Evolutionary conservation across 352 stramenopile genomes (phyloP).

Genomic region (Phytophthora constricta): DNA sequence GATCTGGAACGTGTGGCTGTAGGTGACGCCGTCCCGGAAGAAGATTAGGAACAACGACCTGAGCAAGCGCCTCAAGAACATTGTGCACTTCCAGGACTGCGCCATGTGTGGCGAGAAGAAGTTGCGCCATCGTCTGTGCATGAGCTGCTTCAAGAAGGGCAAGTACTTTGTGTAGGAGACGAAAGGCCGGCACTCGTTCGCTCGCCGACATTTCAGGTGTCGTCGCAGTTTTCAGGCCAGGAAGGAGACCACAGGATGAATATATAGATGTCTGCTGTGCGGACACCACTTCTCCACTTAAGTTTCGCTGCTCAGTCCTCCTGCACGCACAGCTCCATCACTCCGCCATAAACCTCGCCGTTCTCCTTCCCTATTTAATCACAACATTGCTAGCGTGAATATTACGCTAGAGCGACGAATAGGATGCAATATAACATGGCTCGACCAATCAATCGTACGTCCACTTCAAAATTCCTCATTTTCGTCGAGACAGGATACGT

Average conservation of each 20-base stretch:
- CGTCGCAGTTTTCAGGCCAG: background rate
- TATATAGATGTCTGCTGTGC: constrained; percentile 41
- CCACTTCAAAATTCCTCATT: background rate
- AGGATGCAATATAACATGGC: no score
- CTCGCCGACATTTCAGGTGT: no score
- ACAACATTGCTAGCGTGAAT: no score
- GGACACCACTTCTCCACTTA: constrained; percentile 5
- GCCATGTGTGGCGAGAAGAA: constrained; percentile 88
- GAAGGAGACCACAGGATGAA: constrained; percentile 23
- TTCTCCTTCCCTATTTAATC: no score
- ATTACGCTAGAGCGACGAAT: no score
- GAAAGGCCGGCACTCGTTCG: no score
- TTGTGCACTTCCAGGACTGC: constrained; percentile 90
- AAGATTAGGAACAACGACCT: constrained; percentile 90
- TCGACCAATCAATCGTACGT: no score
- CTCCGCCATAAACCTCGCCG: no score
- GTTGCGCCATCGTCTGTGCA: constrained; percentile 87
- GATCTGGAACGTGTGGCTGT: constrained; percentile 18
- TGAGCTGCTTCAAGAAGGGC: constrained; percentile 93
- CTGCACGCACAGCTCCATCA: no score
- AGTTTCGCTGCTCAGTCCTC: background rate
- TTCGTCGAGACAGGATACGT: background rate
- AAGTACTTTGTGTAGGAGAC: constrained; percentile 92
- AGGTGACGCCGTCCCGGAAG: constrained; percentile 89
- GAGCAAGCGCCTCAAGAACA: constrained; percentile 90